Percentiles rank a stretch among this genome's conserved stretches.
Evolutionary conservation across 139 green algal genomes (phyloP).

Genomic region (Desmodesmus armatus): DNA sequence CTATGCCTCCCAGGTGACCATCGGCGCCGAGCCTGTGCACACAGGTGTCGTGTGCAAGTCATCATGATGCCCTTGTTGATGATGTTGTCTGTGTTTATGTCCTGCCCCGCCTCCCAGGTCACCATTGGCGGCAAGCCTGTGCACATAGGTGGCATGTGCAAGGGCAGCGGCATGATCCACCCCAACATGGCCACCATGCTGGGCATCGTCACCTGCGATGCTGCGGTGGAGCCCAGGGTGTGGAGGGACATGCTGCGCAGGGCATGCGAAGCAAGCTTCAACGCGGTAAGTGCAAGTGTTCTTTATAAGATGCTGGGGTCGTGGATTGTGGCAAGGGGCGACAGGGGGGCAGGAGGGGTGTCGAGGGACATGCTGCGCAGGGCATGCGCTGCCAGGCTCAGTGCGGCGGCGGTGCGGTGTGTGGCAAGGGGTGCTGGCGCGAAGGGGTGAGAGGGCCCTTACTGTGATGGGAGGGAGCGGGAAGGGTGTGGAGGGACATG

Average conservation of each 20-base stretch:
- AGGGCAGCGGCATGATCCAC: slow-evolving; percentile 99
- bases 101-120: neutral
- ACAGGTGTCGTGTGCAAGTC: slow-evolving; percentile 95
- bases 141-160: slow-evolving; percentile 92
- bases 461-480: too few relatives aligned
- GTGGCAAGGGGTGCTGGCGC: too few relatives aligned
- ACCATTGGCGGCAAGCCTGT: slow-evolving; percentile 62
- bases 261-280: slow-evolving; percentile 82
- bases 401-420: too few relatives aligned
- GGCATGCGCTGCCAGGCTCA: too few relatives aligned
- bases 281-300: slow-evolving; percentile 65
- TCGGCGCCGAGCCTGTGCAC: slow-evolving; percentile 56
- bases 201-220: slow-evolving; percentile 95
- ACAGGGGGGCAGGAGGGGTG: too few relatives aligned
- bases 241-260: slow-evolving; percentile 87
- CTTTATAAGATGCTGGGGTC: neutral
- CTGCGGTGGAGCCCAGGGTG: slow-evolving; percentile 73
- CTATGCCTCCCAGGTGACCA: too few relatives aligned
- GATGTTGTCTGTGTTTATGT: too few relatives aligned
- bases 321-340: too few relatives aligned
- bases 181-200: slow-evolving; percentile 99
- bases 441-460: too few relatives aligned
- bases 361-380: too few relatives aligned
- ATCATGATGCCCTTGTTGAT: too few relatives aligned
- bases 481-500: too few relatives aligned